Evolutionary conservation across 352 stramenopile species (phyloP).

Genomic region (Phytophthora nicotianae): DNA sequence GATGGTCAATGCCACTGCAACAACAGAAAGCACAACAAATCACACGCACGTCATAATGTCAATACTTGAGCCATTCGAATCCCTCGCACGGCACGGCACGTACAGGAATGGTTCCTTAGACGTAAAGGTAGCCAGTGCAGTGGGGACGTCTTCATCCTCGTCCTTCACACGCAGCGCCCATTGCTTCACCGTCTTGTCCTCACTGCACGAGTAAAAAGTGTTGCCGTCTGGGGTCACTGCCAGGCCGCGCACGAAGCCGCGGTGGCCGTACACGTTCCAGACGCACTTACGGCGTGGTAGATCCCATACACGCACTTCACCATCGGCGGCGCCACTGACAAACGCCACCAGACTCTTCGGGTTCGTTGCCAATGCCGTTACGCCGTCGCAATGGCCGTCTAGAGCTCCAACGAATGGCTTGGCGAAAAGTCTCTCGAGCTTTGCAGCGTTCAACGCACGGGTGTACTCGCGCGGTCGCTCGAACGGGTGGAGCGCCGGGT

Average conservation of each 20-base stretch:
- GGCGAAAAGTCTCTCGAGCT: constrained; percentile 99
- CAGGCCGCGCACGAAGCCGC: constrained; percentile 93
- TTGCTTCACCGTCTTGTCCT: constrained; percentile 96
- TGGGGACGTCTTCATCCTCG: constrained; percentile 73
- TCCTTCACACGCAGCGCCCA: constrained; percentile 83
- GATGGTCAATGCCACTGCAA: constrained; percentile 96
- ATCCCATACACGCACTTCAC: constrained; percentile 98
- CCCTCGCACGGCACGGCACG: constrained; percentile 11
- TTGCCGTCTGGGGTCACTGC: constrained; percentile 76
- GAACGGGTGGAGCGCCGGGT: constrained; percentile 95
- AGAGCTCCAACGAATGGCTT: constrained; percentile 98
- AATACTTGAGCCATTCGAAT: neutral
- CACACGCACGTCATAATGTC: constrained; percentile 7
- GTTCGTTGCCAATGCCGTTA: constrained; percentile 93
- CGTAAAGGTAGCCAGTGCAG: constrained; percentile 72
- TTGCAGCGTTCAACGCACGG: constrained; percentile 96
- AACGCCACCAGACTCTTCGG: constrained; percentile 91
- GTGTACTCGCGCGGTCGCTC: constrained; percentile 95
- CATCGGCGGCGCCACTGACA: constrained; percentile 90
- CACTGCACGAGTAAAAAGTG: constrained; percentile 94
- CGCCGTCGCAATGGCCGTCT: constrained; percentile 96
- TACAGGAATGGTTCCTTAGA: constrained; percentile 89
- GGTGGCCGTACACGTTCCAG: constrained; percentile 93
- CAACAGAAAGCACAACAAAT: constrained; percentile 7
- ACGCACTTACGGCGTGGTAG: constrained; percentile 94